Evolutionary conservation across 2,329 filamentous ascomycete genomes (phyloP).

Genomic region (Talaromyces sp.): DNA sequence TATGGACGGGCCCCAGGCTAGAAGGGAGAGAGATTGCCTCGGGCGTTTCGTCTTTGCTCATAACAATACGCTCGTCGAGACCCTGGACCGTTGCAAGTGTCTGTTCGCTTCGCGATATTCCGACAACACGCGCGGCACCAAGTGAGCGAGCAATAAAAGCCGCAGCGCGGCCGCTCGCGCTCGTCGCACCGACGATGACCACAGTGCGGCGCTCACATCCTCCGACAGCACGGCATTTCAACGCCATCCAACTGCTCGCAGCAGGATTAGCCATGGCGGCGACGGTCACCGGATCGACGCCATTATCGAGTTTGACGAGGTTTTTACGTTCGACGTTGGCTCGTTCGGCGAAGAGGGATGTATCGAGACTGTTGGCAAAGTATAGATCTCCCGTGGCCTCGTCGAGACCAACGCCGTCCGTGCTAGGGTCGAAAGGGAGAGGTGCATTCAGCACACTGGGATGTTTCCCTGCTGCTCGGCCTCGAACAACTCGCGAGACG

Average conservation of each 20-base stretch:
- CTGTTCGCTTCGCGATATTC: background rate
- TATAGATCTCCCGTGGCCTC: background rate
- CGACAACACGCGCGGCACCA: background rate
- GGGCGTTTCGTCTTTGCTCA: background rate
- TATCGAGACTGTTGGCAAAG: background rate
- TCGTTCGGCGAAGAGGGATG: background rate
- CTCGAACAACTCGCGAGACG: background rate
- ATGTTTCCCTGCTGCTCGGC: background rate
- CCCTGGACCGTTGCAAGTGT: background rate
- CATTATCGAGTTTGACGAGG: background rate
- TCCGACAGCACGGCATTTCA: background rate
- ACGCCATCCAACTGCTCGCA: background rate
- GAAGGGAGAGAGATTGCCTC: background rate
- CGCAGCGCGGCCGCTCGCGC: background rate
- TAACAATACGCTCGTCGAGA: background rate
- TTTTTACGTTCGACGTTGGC: background rate
- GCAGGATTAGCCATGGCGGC: background rate
- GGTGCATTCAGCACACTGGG: background rate
- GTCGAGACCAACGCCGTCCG: background rate
- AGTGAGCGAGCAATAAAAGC: background rate
- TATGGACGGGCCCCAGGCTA: background rate
- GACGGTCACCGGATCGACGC: background rate
- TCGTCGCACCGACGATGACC: background rate
- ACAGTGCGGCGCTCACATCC: background rate
- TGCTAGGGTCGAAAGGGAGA: background rate